Percentiles rank a stretch among this genome's conserved stretches.
Conservation (phyloP, 768 basidiomycete species). For the Suillus subalutaceus region DNA sequence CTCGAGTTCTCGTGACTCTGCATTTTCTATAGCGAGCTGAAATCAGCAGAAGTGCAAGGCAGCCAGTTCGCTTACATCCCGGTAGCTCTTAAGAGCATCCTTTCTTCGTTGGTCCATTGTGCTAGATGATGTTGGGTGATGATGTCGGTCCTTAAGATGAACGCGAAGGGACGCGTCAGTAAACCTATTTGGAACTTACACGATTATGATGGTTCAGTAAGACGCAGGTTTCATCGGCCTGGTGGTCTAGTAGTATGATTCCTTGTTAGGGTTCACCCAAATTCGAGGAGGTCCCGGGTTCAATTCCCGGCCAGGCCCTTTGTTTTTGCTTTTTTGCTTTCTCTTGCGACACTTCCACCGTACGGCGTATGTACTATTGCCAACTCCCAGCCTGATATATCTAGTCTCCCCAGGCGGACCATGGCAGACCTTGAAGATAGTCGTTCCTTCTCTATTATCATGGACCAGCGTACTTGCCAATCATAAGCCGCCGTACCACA, state of each 20-base stretch:
- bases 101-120: slow-evolving; percentile 70
- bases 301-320: slow-evolving; percentile 59
- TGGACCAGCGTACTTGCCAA: too few relatives aligned
- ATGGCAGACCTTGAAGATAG: too few relatives aligned
- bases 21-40: slow-evolving; percentile 74
- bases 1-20: slow-evolving; percentile 86
- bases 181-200: not conserved
- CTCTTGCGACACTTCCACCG: too few relatives aligned
- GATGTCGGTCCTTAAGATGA: slow-evolving; percentile 21
- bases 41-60: slow-evolving; percentile 1
- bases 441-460: too few relatives aligned
- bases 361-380: too few relatives aligned
- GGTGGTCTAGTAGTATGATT: slow-evolving; percentile 60
- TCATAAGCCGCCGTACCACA: too few relatives aligned
- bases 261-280: slow-evolving; percentile 48
- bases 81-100: slow-evolving; percentile 76
- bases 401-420: too few relatives aligned
- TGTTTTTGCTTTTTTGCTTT: not conserved
- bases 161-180: slow-evolving; percentile 14
- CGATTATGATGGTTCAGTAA: not conserved
- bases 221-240: slow-evolving; percentile 30
- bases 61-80: slow-evolving; percentile 54
- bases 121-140: slow-evolving; percentile 52
- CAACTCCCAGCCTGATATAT: too few relatives aligned
- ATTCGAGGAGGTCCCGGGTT: slow-evolving; percentile 63